Base-by-base conservation (phyloP, 2,329 filamentous ascomycete genomes). In the Beauveria rudraprayagi region DNA sequence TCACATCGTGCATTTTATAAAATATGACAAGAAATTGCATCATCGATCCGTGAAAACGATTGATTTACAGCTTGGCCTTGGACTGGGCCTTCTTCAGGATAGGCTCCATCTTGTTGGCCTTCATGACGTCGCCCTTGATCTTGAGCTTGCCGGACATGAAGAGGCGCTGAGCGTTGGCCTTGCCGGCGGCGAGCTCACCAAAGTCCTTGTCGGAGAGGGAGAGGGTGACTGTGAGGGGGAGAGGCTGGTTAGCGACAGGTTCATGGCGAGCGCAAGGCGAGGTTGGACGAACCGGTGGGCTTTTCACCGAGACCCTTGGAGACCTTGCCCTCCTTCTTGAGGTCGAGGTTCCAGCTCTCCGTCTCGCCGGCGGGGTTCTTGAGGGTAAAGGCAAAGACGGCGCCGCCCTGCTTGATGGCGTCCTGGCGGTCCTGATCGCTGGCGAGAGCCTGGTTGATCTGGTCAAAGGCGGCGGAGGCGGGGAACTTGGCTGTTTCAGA, bases 61-160 rank as follows among this genome's bases (percentile, higher is more conserved):
- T 51, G 54, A 53, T 70, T 80, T 86, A 92, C 78, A 96, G 79
- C 84, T 96, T 96, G 68, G 90, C 84, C 82, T 91, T 90, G 70
- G 79, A 81, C 80, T 91, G 88, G 43, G 90, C 89, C 82, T 92
- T 94, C 83, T 91, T 92, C 66, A 96, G 79, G 70, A 97, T 89
- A 46, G 91, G 90, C 77, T 97, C 92, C 77, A 97, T 85, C 86
- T 95, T 96, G 63, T 92, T 97, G 43, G 94, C 90, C 85, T 97
- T 97, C 93, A 97, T 97, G 64, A 97, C 86, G 75, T 97, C 92
- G 65, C 94, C 94, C 85, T 92, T 95, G 73, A 97, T 85, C 89
- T 97, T 99, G 72, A 99, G 82, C 83, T 96, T 97, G 70, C 94
- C 94, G n/a, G 85, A 85, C 93, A 99, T 97, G 79, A 97, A 97